Conservation (phyloP, 1,284 basidiomycete genomes). For the Somion occarium region DNA sequence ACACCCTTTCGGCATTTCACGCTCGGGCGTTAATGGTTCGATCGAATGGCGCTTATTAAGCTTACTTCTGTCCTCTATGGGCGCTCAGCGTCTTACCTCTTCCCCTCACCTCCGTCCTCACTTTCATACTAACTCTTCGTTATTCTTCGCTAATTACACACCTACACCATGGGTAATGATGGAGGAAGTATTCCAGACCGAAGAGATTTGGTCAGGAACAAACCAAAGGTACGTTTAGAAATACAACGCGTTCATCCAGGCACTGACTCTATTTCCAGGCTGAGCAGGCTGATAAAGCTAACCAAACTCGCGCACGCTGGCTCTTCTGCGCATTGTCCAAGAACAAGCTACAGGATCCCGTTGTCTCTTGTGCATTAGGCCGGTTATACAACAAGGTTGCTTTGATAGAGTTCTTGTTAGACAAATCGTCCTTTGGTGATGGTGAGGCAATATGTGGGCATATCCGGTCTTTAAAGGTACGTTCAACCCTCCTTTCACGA, state of each 20-base stretch:
- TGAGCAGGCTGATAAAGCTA: conserved; percentile 82
- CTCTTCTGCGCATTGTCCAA: conserved; percentile 91
- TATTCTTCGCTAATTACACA: neutral
- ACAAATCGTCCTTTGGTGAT: conserved; percentile 74
- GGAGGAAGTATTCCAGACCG: conserved; percentile 84
- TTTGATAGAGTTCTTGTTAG: conserved; percentile 81
- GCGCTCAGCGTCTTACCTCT: neutral
- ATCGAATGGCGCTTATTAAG: neutral
- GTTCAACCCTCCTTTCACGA: neutral
- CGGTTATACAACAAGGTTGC: conserved; percentile 95
- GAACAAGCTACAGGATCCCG: conserved; percentile 79
- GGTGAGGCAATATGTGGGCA: conserved; percentile 85
- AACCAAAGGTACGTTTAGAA: conserved; percentile 52
- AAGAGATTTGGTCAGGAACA: conserved; percentile 71
- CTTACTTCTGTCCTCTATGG: neutral
- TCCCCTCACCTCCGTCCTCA: neutral
- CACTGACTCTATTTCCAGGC: conserved; percentile 36
- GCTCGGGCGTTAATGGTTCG: neutral
- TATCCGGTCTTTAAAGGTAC: conserved; percentile 81
- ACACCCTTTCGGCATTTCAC: neutral
- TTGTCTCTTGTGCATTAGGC: conserved; percentile 86
- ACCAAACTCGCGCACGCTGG: conserved; percentile 83
- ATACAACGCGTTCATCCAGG: conserved; percentile 3
- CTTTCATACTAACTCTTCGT: neutral
- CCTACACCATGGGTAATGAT: conserved; percentile 69